A percentile compares a stretch with the other conserved stretches of the same genome.
Conservation (phyloP, 2,329 filamentous ascomycete species). For the Fusarium sp. region DNA sequence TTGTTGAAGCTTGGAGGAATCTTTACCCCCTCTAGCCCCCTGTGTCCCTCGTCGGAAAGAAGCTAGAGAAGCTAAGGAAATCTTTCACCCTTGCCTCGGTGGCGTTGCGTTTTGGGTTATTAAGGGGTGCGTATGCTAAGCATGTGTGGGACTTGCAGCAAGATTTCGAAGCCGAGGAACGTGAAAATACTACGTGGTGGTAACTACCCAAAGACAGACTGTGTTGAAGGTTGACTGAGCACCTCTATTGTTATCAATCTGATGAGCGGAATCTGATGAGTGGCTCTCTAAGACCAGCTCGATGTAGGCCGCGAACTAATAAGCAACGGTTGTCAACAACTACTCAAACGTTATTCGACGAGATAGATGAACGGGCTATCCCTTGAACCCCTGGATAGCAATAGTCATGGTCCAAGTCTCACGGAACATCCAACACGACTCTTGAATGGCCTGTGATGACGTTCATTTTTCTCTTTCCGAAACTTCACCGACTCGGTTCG, state of each 20-base stretch:
- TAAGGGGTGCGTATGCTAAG: constrained; percentile 30
- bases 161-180: constrained; percentile 24
- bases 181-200: constrained; percentile 26
- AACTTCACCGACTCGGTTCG: constrained; percentile 49
- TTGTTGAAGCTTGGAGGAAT: constrained; percentile 27
- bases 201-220: constrained; percentile 21
- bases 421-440: constrained; percentile 2
- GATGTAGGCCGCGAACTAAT: not conserved
- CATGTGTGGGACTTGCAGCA: constrained; percentile 36
- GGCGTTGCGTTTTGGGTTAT: constrained; percentile 44
- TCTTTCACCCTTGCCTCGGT: constrained; percentile 39
- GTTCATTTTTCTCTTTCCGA: constrained; percentile 45
- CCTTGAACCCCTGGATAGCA: constrained; percentile 5
- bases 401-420: constrained; percentile 37
- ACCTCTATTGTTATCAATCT: constrained; percentile 47
- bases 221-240: constrained; percentile 12
- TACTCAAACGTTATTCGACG: not conserved
- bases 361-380: not conserved
- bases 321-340: constrained; percentile 9
- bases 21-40: constrained; percentile 8
- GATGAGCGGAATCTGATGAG: constrained; percentile 37
- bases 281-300: constrained; percentile 4
- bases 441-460: constrained; percentile 35
- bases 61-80: constrained; percentile 11
- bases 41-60: constrained; percentile 8